Base-by-base conservation (phyloP, 1,139 yeast species). In the Geotrichum carabidarum region DNA sequence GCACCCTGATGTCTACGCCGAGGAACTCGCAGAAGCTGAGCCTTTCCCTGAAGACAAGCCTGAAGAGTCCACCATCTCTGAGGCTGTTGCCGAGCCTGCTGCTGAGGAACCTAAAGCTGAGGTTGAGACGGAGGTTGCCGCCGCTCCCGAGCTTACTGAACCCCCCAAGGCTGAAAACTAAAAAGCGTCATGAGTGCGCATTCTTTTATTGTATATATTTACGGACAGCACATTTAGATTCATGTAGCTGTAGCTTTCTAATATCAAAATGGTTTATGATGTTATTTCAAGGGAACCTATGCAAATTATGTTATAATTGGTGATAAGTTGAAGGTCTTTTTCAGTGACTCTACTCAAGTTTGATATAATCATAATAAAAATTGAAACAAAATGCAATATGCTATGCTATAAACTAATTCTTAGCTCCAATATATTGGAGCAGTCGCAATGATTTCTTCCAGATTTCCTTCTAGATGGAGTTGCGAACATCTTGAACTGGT, bases 1-100 rank as follows among this genome's bases (percentile, higher is more conserved):
- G 68, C 81, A 93, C 72, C 99, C 99, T 40, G 99, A 94, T 59
- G 85, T 88, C 57, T 94, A 94, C 72, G 87, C 91, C 61, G 98
- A 91, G 67, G 96, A 90, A 71, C 78, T 91, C 63, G 81, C 86
- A 44, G 58, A 56, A 4, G 52, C 58, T 41, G 57, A 56, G 46
- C 58, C 58, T 31, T 56, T 53, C 53, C 57, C 58, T 12, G 58
- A 56, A 27, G 56, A 56, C 34, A 42, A 9, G 11, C 8, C 27
- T 27, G 44, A 42, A n/a, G 44, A 42, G n/a, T 2, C 27, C 14
- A 42, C 22, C 14, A 12, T 17, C 27, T 17, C 22, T n/a, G 44
- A 42, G 44, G 27, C 44, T 17, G 17, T 7, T n/a, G 11, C 15
- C 15, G 42, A 38, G 18, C 5, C 42, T 14, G 11, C 17, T 4